These are phyloP conservation scores for sorghum (Sorghum bicolor) DNA, from an alignment of 176 grass and related monocot genomes.

Conservation along the genomic window DNA sequence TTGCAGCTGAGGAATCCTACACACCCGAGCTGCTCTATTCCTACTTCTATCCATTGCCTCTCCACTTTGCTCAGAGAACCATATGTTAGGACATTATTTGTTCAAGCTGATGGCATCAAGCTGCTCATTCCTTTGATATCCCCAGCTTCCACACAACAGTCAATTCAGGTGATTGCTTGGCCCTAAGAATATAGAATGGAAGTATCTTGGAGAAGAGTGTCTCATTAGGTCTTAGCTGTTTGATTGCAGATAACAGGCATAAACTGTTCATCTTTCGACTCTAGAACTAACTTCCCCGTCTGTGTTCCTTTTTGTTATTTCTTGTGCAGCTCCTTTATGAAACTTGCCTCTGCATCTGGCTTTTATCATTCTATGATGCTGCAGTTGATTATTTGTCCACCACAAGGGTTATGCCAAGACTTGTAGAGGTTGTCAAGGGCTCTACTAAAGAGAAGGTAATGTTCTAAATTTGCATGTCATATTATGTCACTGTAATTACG, in stretches of 20 bases:
- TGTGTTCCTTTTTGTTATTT: constrained; percentile 29
- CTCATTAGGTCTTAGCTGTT: background rate
- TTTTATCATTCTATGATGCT: constrained; percentile 88
- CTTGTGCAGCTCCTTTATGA: constrained; percentile 88
- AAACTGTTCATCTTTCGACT: background rate
- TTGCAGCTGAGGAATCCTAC: constrained; percentile 85
- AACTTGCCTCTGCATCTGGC: constrained; percentile 96
- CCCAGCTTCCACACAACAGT: constrained; percentile 90
- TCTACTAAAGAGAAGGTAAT: constrained; percentile 95
- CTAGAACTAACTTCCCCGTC: constrained; percentile 10
- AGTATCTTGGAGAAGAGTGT: constrained; percentile 8
- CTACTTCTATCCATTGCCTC: constrained; percentile 67
- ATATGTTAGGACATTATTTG: constrained; percentile 78
- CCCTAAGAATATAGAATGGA: constrained; percentile 17
- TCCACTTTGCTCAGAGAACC: constrained; percentile 65
- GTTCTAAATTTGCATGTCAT: background rate
- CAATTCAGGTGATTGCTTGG: constrained; percentile 69
- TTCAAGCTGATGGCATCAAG: constrained; percentile 85
- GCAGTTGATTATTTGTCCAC: constrained; percentile 91
- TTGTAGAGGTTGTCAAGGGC: constrained; percentile 89
- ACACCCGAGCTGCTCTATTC: constrained; percentile 69
- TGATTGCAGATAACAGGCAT: background rate
- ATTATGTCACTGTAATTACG: no score
- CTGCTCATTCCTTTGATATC: constrained; percentile 85
- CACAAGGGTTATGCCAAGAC: constrained; percentile 84